phyloP scores from a whole-genome alignment of 768 basidiomycete species.

The Vishniacozyma victoriae region DNA sequence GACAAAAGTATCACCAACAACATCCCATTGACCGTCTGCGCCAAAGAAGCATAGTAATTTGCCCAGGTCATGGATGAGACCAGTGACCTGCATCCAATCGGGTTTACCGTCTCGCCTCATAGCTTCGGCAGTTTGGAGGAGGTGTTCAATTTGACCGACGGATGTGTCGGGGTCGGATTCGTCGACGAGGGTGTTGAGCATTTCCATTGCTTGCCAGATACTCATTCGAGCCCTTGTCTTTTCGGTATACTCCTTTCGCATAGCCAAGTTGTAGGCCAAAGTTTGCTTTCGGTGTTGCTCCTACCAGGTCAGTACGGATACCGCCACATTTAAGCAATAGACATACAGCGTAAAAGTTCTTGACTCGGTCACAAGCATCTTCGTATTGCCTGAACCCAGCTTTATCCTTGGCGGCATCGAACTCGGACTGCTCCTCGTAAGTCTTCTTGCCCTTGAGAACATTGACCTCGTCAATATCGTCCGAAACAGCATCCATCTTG shows the following conservation, averaged over 20 bases:
- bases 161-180: conserved; percentile 72
- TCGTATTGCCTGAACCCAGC: conserved; percentile 42
- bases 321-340: background rate
- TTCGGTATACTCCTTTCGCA: conserved; percentile 65
- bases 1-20: conserved; percentile 78
- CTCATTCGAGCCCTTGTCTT: conserved; percentile 64
- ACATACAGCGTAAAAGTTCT: conserved; percentile 41
- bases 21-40: conserved; percentile 78
- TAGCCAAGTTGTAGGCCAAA: conserved; percentile 70
- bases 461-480: conserved; percentile 43
- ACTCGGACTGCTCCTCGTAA: conserved; percentile 25
- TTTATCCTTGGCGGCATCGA: conserved; percentile 43
- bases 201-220: conserved; percentile 47
- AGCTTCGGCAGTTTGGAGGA: conserved; percentile 58
- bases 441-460: conserved; percentile 28
- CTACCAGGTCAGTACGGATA: conserved; percentile 14
- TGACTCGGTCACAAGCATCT: conserved; percentile 41
- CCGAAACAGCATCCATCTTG: conserved; percentile 37
- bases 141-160: conserved; percentile 73
- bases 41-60: conserved; percentile 73
- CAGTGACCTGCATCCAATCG: conserved; percentile 58
- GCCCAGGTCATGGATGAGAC: conserved; percentile 81
- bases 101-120: conserved; percentile 47
- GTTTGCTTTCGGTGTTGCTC: conserved; percentile 66
- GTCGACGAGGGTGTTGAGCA: conserved; percentile 77